Evolutionary conservation across 108 stramenopile species (phyloP), one percentile per base, ranked within the genome.

Genomic region (Bacterosira constricta): DNA sequence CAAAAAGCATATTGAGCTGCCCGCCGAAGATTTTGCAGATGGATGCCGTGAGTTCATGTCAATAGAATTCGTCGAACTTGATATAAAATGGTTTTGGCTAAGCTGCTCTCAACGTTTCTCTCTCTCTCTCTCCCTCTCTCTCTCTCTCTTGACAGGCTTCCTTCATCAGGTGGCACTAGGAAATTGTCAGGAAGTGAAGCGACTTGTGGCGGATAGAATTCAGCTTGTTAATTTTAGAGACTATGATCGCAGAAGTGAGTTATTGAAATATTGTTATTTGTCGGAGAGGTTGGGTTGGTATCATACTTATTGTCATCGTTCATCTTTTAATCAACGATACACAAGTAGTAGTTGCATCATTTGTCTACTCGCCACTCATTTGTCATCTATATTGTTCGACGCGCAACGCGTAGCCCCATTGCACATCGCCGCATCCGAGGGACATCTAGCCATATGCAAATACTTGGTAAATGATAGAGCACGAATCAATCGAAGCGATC

Each of bases 161-260:
- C 65, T 89, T 6, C 85, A 89, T 26, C 85, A 86, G 60, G 58
- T 86, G 18, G 88, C 85, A 1, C 39, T 88, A 35, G 88, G 88
- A 6, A 84, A 84, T 46, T 0, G 54, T 6, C 17, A 26, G 1
- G 63, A 77, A 49, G 71, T 81, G 5, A 21, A 52, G 20, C 45
- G 34, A 18, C 45, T 38, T 4, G 63, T 64, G 0, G 13, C 69
- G 15, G 12, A 23, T 4, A 44, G 56, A 66, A 17, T 11, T n/a
- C 21, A 59, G 26, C 29, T 82, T 6, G 81, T 82, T 5, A 84
- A 84, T 55, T 84, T 80, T 41, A 39, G 75, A 27, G 88, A 89
- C 69, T 89, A 86, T 44, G 88, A 89, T 62, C 78, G 75, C 17
- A 34, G 87, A 27, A 82, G 80, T 42, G 70, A 59, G 59, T 41